Conservation (phyloP, 1,284 basidiomycete genomes). For the Marasmius tenuissimus region DNA sequence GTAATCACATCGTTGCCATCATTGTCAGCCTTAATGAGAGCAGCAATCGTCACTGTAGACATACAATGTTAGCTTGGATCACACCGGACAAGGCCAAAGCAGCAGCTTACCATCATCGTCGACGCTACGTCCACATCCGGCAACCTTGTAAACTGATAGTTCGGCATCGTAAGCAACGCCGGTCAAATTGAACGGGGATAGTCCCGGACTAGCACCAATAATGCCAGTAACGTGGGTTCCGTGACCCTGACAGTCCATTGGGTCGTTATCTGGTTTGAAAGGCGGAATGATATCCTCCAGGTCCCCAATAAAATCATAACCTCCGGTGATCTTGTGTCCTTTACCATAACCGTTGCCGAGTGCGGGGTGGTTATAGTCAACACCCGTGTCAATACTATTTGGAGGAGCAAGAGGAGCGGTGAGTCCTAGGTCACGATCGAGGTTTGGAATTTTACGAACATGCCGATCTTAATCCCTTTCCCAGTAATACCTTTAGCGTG, state of each 20-base stretch:
- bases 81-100: background rate
- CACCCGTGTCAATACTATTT: no score
- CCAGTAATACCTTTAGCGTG: no score
- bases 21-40: background rate
- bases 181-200: background rate
- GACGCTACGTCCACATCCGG: background rate
- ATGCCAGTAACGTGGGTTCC: background rate
- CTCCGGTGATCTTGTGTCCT: no score
- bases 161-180: background rate
- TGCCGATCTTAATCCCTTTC: no score
- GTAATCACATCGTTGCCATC: background rate
- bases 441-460: no score
- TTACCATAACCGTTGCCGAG: no score
- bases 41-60: background rate
- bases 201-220: background rate
- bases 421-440: no score
- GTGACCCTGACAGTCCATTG: background rate
- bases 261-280: no score
- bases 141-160: background rate
- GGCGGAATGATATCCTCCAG: no score
- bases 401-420: no score
- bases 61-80: background rate
- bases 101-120: background rate
- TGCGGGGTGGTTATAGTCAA: no score
- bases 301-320: no score